Base-by-base conservation (phyloP, 805 yeast species). In the Naumovozyma baii region DNA sequence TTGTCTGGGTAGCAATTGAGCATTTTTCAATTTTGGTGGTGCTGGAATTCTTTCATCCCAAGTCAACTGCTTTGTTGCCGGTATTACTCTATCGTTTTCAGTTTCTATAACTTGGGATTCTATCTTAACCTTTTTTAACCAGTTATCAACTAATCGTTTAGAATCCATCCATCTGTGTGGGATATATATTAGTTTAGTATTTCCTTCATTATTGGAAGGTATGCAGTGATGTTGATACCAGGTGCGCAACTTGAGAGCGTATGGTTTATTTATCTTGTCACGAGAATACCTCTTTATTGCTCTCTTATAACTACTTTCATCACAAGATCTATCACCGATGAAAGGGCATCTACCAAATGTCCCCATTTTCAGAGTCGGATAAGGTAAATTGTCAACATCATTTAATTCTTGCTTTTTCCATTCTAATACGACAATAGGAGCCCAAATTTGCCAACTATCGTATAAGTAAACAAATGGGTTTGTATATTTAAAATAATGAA, bases 381-480 rank as follows among this genome's bases (percentile, higher is more conserved):
- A 57, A 17, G 59, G 67, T 55, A 46, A 64, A 50, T 40, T 69
- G 69, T 39, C 65, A 64, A 40, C 51, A 52, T 42, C 60, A 8
- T 42, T 33, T 32, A 57, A 33, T 22, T 57, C 64, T 49, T 39
- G 64, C 47, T 51, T 67, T 40, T 54, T 69, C 94, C 95, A 92
- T 61, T 92, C 97, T 50, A 88, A 71, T 5, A 78, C 67, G 9
- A 88, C 78, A 4, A 86, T 73, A 0, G 97, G 96, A 40, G 94
- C 74, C 45, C 80, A 79, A 18, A 72, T 72, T 50, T 83, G 88
- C 46, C 78, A 72, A 18, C 83, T 67, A 54, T 92, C 98, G 63
- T 81, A 90, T 30, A 86, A 80, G 47, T 81, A 78, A 19, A 86
- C 65, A 22, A 7, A 10, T 7, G 26, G 26, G 60, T 79, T 86